phyloP scores from a whole-genome alignment of 768 basidiomycete genomes.

The Tricholoma hemisulphureum region DNA sequence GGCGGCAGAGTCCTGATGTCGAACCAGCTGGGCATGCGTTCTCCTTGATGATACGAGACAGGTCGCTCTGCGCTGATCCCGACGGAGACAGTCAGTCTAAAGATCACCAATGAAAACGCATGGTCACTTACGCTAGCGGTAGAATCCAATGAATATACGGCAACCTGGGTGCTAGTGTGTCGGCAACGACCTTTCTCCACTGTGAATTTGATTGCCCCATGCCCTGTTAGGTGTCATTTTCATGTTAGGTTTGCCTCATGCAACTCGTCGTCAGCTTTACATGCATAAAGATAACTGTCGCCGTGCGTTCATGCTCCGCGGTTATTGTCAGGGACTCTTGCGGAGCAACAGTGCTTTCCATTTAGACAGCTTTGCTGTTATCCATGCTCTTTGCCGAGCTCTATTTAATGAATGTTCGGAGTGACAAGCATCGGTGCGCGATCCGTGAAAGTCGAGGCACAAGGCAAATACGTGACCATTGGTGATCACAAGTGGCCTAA shows the following conservation, averaged over 20 bases:
- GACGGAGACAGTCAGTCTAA: background rate
- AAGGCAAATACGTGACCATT: no score
- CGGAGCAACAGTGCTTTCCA: background rate
- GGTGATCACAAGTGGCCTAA: no score
- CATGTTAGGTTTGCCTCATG: background rate
- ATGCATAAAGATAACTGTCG: slow-evolving; percentile 68
- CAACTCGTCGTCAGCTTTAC: slow-evolving; percentile 32
- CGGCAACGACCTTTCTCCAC: slow-evolving; percentile 27
- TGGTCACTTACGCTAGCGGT: slow-evolving; percentile 33
- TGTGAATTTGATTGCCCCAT: slow-evolving; percentile 29
- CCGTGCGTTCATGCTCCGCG: slow-evolving; percentile 41
- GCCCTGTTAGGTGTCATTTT: slow-evolving; percentile 22
- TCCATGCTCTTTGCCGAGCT: background rate
- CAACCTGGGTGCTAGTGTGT: slow-evolving; percentile 25
- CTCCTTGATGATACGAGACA: slow-evolving; percentile 26
- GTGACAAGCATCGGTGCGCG: background rate
- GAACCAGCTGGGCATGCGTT: slow-evolving; percentile 36
- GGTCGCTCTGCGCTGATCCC: slow-evolving; percentile 21
- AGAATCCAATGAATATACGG: slow-evolving; percentile 36
- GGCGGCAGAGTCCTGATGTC: slow-evolving; percentile 35
- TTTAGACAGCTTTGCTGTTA: background rate
- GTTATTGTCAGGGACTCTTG: background rate
- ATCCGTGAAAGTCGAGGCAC: no score
- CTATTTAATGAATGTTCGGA: slow-evolving; percentile 3
- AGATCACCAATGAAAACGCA: background rate